These are phyloP conservation scores for Zygotorulaspora danielsina DNA, from an alignment of 805 yeast species.

Conservation along the genomic window DNA sequence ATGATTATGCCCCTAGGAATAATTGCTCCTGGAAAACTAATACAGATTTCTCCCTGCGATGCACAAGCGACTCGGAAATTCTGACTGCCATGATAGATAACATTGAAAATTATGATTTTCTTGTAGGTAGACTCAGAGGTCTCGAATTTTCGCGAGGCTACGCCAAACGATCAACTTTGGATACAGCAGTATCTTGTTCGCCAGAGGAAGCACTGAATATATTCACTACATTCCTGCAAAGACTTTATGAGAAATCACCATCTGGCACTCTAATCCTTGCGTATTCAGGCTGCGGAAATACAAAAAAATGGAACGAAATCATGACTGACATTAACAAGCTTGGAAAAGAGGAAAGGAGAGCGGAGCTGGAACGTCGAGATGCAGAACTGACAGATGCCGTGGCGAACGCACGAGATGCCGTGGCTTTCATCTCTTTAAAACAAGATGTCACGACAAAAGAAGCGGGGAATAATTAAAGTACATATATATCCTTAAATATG, in stretches of 20 bases:
- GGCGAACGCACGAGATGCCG: constrained; percentile 53
- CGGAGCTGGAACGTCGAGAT: constrained; percentile 43
- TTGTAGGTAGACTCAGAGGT: constrained; percentile 55
- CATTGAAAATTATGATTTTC: constrained; percentile 43
- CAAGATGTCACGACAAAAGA: constrained; percentile 2
- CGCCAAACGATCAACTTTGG: constrained; percentile 28
- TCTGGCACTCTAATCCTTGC: constrained; percentile 56
- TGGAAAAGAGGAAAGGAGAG: constrained; percentile 39
- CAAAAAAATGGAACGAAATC: constrained; percentile 42
- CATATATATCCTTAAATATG: constrained; percentile 1
- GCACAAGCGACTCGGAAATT: constrained; percentile 57
- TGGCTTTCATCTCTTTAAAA: constrained; percentile 52
- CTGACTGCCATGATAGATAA: constrained; percentile 41
- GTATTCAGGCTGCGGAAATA: constrained; percentile 60
- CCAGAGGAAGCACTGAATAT: constrained; percentile 18
- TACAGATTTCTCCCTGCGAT: constrained; percentile 34
- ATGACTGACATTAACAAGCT: constrained; percentile 40
- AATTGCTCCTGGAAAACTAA: constrained; percentile 1
- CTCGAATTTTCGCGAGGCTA: constrained; percentile 44
- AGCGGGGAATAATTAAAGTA: not conserved
- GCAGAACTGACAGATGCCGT: constrained; percentile 46
- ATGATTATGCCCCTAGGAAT: constrained; percentile 34
- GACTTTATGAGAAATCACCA: constrained; percentile 52
- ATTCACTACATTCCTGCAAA: constrained; percentile 44
- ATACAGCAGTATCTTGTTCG: constrained; percentile 8